Evolutionary conservation across 176 grass and related monocot genomes (phyloP).

Genomic region (Aegilops sharonensis): DNA sequence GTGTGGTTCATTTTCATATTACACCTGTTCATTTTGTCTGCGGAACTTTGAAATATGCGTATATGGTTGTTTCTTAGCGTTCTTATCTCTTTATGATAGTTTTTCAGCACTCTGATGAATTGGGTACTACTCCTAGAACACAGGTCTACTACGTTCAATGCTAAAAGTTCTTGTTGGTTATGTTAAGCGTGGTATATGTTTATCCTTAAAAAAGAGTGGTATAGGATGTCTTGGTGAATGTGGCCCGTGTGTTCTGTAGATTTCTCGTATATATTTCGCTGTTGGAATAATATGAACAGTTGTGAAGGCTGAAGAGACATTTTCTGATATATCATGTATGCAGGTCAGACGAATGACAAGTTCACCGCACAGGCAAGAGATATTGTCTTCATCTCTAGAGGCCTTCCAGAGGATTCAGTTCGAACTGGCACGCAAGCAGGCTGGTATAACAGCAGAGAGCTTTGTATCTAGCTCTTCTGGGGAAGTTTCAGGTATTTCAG

Average conservation of each 20-base stretch:
- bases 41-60: neutral
- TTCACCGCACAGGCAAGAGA: conserved; percentile 96
- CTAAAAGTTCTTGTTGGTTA: conserved; percentile 5
- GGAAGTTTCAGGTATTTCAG: conserved; percentile 32
- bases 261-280: neutral
- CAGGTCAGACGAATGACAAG: conserved; percentile 98
- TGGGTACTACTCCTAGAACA: conserved; percentile 19
- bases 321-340: conserved; percentile 23
- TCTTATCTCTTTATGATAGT: neutral
- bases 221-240: neutral
- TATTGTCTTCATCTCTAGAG: conserved; percentile 98
- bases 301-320: neutral
- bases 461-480: conserved; percentile 52
- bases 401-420: conserved; percentile 96
- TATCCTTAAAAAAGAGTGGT: neutral
- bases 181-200: neutral
- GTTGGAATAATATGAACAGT: neutral
- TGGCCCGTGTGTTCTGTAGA: neutral
- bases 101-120: neutral
- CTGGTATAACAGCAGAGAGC: conserved; percentile 47
- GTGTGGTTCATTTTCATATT: neutral
- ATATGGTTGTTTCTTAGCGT: neutral
- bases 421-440: conserved; percentile 70
- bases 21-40: conserved; percentile 1
- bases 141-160: neutral